A percentile compares a stretch with the other conserved stretches of the same genome.
Evolutionary conservation across 805 yeast genomes (phyloP).

Genomic region (Kazachstania kunashirensis): DNA sequence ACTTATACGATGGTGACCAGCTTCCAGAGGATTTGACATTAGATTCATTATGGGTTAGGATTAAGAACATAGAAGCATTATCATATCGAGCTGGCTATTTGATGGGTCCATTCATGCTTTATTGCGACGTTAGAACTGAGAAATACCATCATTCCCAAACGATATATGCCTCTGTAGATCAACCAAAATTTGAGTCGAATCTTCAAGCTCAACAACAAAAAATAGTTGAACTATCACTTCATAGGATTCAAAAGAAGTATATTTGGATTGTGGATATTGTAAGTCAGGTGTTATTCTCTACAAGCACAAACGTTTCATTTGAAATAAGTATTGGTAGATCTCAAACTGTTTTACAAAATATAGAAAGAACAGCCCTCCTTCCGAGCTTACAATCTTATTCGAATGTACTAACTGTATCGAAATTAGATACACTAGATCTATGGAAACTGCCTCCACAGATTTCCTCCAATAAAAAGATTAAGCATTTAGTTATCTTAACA

Average conservation of each 20-base stretch:
- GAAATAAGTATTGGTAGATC: conserved; percentile 46
- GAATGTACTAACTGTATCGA: conserved; percentile 37
- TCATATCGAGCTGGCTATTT: conserved; percentile 56
- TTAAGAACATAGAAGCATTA: conserved; percentile 48
- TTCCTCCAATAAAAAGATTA: conserved; percentile 29
- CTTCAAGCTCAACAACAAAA: conserved; percentile 59
- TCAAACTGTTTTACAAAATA: conserved; percentile 19
- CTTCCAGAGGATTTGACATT: conserved; percentile 21
- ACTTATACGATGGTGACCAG: conserved; percentile 30
- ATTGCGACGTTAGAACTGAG: conserved; percentile 53
- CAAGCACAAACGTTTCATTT: conserved; percentile 50
- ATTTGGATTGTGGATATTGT: conserved; percentile 64
- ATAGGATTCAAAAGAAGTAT: conserved; percentile 47
- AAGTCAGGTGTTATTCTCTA: conserved; percentile 61
- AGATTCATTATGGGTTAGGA: conserved; percentile 40
- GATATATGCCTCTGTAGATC: conserved; percentile 63
- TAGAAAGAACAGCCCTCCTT: conserved; percentile 12
- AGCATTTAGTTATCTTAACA: conserved; percentile 58
- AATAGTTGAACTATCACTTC: conserved; percentile 51
- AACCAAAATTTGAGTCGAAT: conserved; percentile 66
- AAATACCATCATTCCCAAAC: conserved; percentile 43
- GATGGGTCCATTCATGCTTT: conserved; percentile 67
- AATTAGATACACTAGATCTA: conserved; percentile 50
- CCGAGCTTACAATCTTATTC: conserved; percentile 27
- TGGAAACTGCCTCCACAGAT: conserved; percentile 53